Conservation (phyloP, 2,329 filamentous ascomycete species). For the Alternaria novae-zelandiae region DNA sequence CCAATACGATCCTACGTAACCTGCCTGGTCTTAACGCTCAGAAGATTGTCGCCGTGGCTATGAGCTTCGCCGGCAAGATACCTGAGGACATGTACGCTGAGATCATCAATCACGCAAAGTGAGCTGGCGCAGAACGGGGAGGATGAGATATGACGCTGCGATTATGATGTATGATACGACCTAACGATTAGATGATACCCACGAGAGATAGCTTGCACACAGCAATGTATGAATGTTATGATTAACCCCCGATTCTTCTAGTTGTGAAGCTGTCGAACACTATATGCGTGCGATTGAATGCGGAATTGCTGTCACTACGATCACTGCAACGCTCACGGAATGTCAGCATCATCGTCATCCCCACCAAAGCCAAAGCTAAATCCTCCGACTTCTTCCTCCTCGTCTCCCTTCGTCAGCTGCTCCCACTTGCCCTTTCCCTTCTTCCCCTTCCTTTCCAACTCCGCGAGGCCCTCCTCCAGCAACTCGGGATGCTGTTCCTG, state of each 20-base stretch:
- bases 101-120: slow-evolving; percentile 86
- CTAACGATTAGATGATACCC: slow-evolving; percentile 13
- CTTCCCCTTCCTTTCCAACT: slow-evolving; percentile 70
- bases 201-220: background rate
- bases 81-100: slow-evolving; percentile 89
- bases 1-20: slow-evolving; percentile 88
- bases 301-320: background rate
- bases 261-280: background rate
- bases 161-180: slow-evolving; percentile 17
- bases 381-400: slow-evolving; percentile 51
- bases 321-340: slow-evolving; percentile 29
- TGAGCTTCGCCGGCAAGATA: slow-evolving; percentile 87
- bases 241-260: background rate
- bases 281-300: background rate
- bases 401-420: slow-evolving; percentile 67
- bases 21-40: slow-evolving; percentile 85
- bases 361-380: slow-evolving; percentile 70
- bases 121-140: slow-evolving; percentile 20
- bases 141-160: background rate
- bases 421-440: slow-evolving; percentile 82
- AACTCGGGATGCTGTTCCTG: slow-evolving; percentile 67
- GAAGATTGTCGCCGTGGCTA: slow-evolving; percentile 81
- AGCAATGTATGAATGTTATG: background rate
- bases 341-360: slow-evolving; percentile 56
- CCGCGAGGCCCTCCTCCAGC: slow-evolving; percentile 66